A percentile compares a stretch with the other conserved stretches of the same genome.
Conservation (phyloP, 225 moss, liverwort and hornwort species). For the Polytrichum formosum region DNA sequence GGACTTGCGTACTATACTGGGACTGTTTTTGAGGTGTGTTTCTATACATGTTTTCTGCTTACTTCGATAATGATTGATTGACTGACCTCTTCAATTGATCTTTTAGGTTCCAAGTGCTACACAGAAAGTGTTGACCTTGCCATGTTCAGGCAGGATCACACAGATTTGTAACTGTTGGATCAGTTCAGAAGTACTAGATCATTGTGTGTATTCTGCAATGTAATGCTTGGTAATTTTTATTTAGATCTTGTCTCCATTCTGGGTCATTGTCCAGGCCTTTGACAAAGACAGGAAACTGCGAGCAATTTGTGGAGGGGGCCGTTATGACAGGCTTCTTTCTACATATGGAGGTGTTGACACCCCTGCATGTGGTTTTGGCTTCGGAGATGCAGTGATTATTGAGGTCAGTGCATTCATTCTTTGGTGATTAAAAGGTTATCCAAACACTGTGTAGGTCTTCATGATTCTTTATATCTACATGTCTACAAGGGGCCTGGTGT, state of each 20-base stretch:
- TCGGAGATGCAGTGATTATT: slow-evolving; percentile 94
- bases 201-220: too few species aligned
- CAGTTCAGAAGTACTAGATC: too few species aligned
- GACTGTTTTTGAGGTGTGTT: slow-evolving; percentile 87
- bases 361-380: slow-evolving; percentile 94
- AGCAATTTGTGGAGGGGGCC: slow-evolving; percentile 94
- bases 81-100: too few species aligned
- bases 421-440: too few species aligned
- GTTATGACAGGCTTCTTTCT: slow-evolving; percentile 90
- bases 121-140: too few species aligned
- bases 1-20: slow-evolving; percentile 96
- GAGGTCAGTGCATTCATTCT: slow-evolving; percentile 46
- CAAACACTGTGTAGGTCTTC: too few species aligned
- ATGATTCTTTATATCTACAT: too few species aligned
- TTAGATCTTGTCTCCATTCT: neutral
- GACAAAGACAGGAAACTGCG: slow-evolving; percentile 73
- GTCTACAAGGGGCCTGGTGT: too few species aligned
- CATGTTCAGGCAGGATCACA: too few species aligned
- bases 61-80: neutral
- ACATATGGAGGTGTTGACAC: slow-evolving; percentile 88
- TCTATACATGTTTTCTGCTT: neutral
- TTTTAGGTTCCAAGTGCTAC: too few species aligned
- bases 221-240: neutral
- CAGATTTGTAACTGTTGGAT: too few species aligned
- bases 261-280: slow-evolving; percentile 56